phyloP scores from a whole-genome alignment of 2,329 filamentous ascomycete species.

The Clonostachys rosea region DNA sequence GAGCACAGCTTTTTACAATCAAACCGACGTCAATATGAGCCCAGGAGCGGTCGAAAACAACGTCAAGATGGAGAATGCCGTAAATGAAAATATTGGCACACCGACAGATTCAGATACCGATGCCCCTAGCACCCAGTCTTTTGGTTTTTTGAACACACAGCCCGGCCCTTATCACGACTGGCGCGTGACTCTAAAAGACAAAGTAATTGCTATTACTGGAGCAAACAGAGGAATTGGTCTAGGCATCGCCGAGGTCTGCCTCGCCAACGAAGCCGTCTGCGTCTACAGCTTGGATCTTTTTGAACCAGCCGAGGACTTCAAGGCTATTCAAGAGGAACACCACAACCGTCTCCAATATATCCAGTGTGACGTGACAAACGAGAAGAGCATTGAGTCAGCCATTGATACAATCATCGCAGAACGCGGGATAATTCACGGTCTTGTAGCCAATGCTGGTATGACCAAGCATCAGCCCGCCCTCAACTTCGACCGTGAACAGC shows the following conservation, averaged over 20 bases:
- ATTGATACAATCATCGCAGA: constrained; percentile 32
- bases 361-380: constrained; percentile 6
- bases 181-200: background rate
- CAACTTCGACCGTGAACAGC: constrained; percentile 25
- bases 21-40: too few species aligned
- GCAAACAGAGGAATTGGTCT: constrained; percentile 34
- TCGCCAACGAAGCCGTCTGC: constrained; percentile 28
- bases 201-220: constrained; percentile 17
- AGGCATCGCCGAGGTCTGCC: constrained; percentile 34
- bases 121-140: too few species aligned
- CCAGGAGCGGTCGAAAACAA: too few species aligned
- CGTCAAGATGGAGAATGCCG: too few species aligned
- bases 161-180: background rate
- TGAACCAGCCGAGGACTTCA: constrained; percentile 10
- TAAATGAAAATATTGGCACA: too few species aligned
- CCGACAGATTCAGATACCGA: too few species aligned
- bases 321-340: constrained; percentile 25
- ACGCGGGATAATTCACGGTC: constrained; percentile 36
- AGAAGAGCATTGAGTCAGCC: constrained; percentile 10
- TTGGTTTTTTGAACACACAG: background rate
- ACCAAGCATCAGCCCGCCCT: constrained; percentile 47
- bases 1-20: too few species aligned
- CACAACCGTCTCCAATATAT: constrained; percentile 28
- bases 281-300: constrained; percentile 7
- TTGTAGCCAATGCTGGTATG: constrained; percentile 43